phyloP scores from a whole-genome alignment of 768 basidiomycete genomes.

The Phlebiopsis flavidoalba region DNA sequence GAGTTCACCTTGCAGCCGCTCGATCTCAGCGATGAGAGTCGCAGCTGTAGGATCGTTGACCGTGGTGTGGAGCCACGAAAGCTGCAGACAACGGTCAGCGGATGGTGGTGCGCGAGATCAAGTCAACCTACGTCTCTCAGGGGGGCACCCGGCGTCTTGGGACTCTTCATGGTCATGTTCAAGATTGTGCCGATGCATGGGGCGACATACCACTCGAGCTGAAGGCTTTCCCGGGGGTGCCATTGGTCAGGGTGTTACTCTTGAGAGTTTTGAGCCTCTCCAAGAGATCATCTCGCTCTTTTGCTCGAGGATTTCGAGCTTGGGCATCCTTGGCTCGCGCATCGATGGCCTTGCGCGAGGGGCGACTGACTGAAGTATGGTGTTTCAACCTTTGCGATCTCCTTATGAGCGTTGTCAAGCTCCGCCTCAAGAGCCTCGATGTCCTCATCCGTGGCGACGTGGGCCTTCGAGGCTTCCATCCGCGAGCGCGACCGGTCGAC shows the following conservation, averaged over 20 bases:
- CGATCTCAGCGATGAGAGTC: conserved; percentile 68
- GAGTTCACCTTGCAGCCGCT: conserved; percentile 68
- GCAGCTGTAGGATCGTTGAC: conserved; percentile 50
- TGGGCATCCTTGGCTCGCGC: conserved; percentile 67
- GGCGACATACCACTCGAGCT: conserved; percentile 65
- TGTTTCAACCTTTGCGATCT: conserved; percentile 68
- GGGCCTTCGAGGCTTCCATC: conserved; percentile 24
- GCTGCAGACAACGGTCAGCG: conserved; percentile 32
- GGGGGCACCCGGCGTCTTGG: conserved; percentile 76
- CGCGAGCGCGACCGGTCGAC: conserved; percentile 28
- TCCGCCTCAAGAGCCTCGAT: conserved; percentile 67
- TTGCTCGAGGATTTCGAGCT: conserved; percentile 72
- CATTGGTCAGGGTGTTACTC: conserved; percentile 44
- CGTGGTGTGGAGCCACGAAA: conserved; percentile 70
- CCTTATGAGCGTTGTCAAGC: conserved; percentile 70
- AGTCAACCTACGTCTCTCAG: conserved; percentile 59
- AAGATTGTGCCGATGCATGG: conserved; percentile 70
- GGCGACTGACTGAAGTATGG: conserved; percentile 67
- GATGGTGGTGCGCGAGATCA: not conserved
- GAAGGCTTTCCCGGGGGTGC: conserved; percentile 50
- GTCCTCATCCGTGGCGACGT: conserved; percentile 32
- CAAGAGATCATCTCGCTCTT: conserved; percentile 69
- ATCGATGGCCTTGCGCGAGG: conserved; percentile 73
- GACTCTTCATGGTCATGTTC: conserved; percentile 60
- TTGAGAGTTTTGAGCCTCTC: conserved; percentile 63